Percentiles rank a stretch among this genome's conserved stretches.
These are phyloP conservation scores for Aquilaria malaccensis DNA, from an alignment of 345 rosid genomes.

Conservation along the genomic window DNA sequence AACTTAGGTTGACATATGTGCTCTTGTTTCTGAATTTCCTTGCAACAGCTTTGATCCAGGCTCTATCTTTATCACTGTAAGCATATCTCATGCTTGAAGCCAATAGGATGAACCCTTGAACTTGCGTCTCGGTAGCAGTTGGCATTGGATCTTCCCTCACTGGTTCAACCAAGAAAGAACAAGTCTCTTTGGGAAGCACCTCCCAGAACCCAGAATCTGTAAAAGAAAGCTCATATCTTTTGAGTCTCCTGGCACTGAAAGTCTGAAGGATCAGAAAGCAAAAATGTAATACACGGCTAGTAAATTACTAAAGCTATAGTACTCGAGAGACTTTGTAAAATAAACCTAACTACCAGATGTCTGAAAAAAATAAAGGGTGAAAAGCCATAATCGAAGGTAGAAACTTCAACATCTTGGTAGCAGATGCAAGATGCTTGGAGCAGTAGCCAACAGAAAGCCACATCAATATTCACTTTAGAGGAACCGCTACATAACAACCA, in stretches of 20 bases:
- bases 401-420: too few species aligned
- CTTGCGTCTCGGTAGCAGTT: conserved; percentile 18
- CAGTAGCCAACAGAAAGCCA: too few species aligned
- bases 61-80: conserved; percentile 70
- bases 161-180: conserved; percentile 63
- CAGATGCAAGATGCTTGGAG: too few species aligned
- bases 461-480: too few species aligned
- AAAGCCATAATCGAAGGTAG: too few species aligned
- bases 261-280: neutral
- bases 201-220: conserved; percentile 52
- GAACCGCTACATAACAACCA: too few species aligned
- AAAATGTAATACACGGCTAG: neutral
- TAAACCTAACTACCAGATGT: too few species aligned
- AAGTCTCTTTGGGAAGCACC: conserved; percentile 60
- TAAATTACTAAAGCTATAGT: too few species aligned
- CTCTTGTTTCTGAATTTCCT: conserved; percentile 55
- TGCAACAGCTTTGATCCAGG: conserved; percentile 76
- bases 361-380: too few species aligned
- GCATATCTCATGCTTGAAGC: conserved; percentile 74
- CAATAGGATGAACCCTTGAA: conserved; percentile 59
- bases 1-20: conserved; percentile 15
- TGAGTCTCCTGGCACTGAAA: conserved; percentile 5
- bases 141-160: conserved; percentile 25
- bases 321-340: too few species aligned
- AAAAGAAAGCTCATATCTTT: conserved; percentile 15